Evolutionary conservation across 2,329 filamentous ascomycete genomes (phyloP).

Genomic region (Pochonia chlamydosporia): DNA sequence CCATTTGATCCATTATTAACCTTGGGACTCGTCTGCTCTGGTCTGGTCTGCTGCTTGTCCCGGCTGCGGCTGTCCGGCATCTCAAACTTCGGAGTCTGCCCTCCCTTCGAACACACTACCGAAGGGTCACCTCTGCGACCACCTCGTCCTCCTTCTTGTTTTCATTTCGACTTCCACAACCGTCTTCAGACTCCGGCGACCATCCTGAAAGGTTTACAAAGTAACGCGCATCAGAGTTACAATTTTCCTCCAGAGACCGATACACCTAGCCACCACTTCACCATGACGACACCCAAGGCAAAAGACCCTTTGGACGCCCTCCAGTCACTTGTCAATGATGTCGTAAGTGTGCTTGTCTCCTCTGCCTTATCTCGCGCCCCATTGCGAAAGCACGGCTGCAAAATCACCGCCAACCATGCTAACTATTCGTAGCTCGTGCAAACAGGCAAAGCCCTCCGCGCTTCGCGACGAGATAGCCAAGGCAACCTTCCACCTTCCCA

Average conservation of each 20-base stretch:
- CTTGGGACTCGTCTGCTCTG: too few species aligned
- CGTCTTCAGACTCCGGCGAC: too few species aligned
- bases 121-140: too few species aligned
- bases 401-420: not conserved
- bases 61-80: too few species aligned
- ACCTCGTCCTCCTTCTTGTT: too few species aligned
- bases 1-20: too few species aligned
- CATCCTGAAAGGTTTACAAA: not conserved
- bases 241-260: not conserved
- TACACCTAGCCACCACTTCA: not conserved
- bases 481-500: constrained; percentile 28
- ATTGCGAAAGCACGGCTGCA: not conserved
- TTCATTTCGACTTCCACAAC: too few species aligned
- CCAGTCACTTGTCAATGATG: constrained; percentile 48
- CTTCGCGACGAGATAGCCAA: constrained; percentile 39
- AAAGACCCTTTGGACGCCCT: constrained; percentile 40
- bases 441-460: constrained; percentile 50
- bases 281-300: constrained; percentile 20
- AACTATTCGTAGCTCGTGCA: constrained; percentile 44
- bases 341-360: constrained; percentile 34
- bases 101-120: too few species aligned
- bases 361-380: constrained; percentile 2
- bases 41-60: too few species aligned
- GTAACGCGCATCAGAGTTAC: too few species aligned
- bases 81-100: too few species aligned